Percentiles rank a stretch among this genome's conserved stretches.
phyloP scores from a whole-genome alignment of 2,329 filamentous ascomycete genomes.

The Trichocomaceae sp. region DNA sequence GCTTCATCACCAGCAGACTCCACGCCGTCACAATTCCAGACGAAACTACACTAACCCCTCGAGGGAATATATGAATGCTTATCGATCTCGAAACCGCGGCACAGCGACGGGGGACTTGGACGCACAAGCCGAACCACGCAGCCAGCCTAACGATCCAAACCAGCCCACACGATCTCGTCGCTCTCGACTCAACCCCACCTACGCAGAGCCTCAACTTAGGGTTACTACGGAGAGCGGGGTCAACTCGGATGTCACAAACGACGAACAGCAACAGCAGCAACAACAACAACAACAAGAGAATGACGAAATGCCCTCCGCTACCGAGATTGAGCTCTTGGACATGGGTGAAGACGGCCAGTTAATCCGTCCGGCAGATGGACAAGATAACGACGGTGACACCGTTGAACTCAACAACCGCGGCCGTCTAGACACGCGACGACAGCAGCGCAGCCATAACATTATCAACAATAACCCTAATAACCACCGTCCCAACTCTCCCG shows the following conservation, averaged over 20 bases:
- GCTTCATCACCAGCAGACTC: constrained; percentile 53
- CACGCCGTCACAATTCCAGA: constrained; percentile 22
- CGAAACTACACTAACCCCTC: constrained; percentile 30
- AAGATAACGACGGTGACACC: constrained; percentile 23
- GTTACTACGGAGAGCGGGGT: constrained; percentile 35
- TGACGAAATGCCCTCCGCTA: constrained; percentile 18
- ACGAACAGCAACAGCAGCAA: too few species aligned
- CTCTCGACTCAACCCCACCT: constrained; percentile 2
- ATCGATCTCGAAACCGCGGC: constrained; percentile 30
- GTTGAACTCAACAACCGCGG: constrained; percentile 21
- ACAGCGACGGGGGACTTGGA: constrained; percentile 24
- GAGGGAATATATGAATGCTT: constrained; percentile 34
- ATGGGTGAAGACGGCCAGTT: constrained; percentile 26
- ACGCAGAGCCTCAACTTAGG: constrained; percentile 28
- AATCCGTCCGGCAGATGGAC: constrained; percentile 27
- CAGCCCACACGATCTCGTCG: not conserved
- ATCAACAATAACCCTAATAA: constrained; percentile 18
- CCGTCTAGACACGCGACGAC: constrained; percentile 23
- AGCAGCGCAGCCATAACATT: constrained; percentile 16
- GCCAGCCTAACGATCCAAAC: constrained; percentile 13
- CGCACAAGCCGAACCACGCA: constrained; percentile 19
- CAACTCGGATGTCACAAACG: constrained; percentile 27
- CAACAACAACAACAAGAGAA: too few species aligned
- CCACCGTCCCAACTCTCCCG: constrained; percentile 22
- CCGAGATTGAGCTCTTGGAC: constrained; percentile 22